phyloP scores from a whole-genome alignment of 2,329 filamentous ascomycete genomes.

The Pestalotiopsis sp. region DNA sequence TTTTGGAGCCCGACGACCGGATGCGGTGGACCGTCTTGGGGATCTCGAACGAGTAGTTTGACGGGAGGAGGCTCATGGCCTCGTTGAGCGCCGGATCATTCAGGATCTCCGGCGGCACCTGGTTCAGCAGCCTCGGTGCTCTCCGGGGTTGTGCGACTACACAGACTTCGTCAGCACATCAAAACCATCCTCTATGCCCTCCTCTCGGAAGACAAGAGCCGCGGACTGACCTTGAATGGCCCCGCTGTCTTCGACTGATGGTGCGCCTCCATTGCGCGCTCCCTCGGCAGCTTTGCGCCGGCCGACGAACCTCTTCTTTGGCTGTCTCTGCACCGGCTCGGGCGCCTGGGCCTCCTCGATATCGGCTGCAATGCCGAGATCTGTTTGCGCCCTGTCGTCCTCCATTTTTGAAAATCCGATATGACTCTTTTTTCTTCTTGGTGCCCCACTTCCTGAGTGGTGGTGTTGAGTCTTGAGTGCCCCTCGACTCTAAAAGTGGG shows the following conservation, averaged over 20 bases:
- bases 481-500: neutral
- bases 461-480: neutral
- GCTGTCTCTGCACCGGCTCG: constrained; percentile 56
- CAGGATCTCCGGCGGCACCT: constrained; percentile 84
- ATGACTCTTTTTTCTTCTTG: neutral
- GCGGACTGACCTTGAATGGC: constrained; percentile 64
- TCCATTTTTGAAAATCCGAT: constrained; percentile 56
- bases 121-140: constrained; percentile 80
- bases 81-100: constrained; percentile 83
- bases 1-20: constrained; percentile 73
- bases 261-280: constrained; percentile 39
- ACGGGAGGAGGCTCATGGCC: constrained; percentile 81
- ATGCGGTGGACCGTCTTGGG: constrained; percentile 97
- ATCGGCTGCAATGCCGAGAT: constrained; percentile 69
- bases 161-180: constrained; percentile 1
- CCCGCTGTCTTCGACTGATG: constrained; percentile 57
- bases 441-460: neutral
- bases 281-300: constrained; percentile 69
- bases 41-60: constrained; percentile 99
- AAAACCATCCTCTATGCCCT: neutral
- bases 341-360: constrained; percentile 53
- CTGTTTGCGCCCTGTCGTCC: constrained; percentile 69
- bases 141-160: constrained; percentile 71
- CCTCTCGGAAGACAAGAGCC: neutral
- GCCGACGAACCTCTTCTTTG: constrained; percentile 91